Percentiles rank a stretch among this genome's conserved stretches.
Conservation (phyloP, 768 basidiomycete species). For the Lentinula detonsa region DNA sequence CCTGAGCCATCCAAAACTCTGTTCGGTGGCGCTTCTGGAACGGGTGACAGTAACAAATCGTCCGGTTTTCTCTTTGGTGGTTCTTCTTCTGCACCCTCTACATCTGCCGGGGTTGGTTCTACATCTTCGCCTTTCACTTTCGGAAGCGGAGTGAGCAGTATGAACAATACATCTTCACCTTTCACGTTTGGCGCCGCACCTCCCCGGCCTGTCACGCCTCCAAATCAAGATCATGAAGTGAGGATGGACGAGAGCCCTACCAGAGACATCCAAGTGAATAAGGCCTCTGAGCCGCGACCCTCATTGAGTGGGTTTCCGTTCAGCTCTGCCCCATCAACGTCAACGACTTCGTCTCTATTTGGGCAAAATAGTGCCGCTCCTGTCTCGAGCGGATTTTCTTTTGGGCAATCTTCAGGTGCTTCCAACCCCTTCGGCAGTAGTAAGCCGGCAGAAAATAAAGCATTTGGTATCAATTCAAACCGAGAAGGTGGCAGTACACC, state of each 20-base stretch:
- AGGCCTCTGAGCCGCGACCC: slow-evolving; percentile 29
- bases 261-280: slow-evolving; percentile 48
- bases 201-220: slow-evolving; percentile 58
- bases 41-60: neutral
- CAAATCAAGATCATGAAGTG: slow-evolving; percentile 60
- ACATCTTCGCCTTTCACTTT: slow-evolving; percentile 37
- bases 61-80: slow-evolving; percentile 40
- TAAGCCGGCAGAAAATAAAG: slow-evolving; percentile 1
- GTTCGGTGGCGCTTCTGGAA: neutral
- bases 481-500: slow-evolving; percentile 13
- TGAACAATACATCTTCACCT: slow-evolving; percentile 39
- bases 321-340: slow-evolving; percentile 20
- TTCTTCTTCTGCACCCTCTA: slow-evolving; percentile 24
- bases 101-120: slow-evolving; percentile 5
- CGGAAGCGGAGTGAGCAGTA: slow-evolving; percentile 29
- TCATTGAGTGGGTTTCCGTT: slow-evolving; percentile 45
- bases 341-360: slow-evolving; percentile 26
- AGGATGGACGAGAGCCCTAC: slow-evolving; percentile 82
- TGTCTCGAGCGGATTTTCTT: slow-evolving; percentile 18
- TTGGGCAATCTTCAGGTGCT: slow-evolving; percentile 24
- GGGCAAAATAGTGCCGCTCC: slow-evolving; percentile 24
- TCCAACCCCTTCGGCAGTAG: slow-evolving; percentile 22
- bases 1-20: slow-evolving; percentile 1
- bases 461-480: slow-evolving; percentile 7
- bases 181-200: slow-evolving; percentile 48